phyloP scores from a whole-genome alignment of 371 early-diverging fungal genomes.

The Rhizopus arrhizus region DNA sequence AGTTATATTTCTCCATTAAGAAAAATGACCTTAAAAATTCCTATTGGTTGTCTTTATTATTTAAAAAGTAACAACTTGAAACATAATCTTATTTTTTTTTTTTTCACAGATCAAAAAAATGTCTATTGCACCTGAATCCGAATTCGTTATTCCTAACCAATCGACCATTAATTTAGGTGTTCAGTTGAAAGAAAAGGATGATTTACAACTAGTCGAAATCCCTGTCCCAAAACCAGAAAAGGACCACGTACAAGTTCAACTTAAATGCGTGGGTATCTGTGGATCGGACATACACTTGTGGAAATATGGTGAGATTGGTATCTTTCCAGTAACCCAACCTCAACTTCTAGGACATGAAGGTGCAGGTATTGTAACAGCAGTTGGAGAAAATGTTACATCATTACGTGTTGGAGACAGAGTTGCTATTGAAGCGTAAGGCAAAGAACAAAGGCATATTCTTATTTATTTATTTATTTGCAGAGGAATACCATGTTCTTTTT shows the following conservation, averaged over 20 bases:
- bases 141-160: conserved; percentile 28
- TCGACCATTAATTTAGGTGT: conserved; percentile 38
- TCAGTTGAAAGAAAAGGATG: conserved; percentile 38
- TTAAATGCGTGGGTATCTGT: conserved; percentile 48
- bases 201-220: conserved; percentile 43
- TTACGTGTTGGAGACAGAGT: conserved; percentile 53
- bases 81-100: conserved; percentile 4
- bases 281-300: conserved; percentile 50
- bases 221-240: conserved; percentile 36
- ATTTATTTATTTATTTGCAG: conserved; percentile 21
- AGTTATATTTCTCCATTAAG: too few species aligned
- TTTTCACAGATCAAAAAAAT: neutral
- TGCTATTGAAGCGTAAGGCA: conserved; percentile 49
- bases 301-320: conserved; percentile 51
- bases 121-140: conserved; percentile 20
- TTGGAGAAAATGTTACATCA: conserved; percentile 38
- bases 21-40: too few species aligned
- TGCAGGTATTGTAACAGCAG: conserved; percentile 36
- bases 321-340: conserved; percentile 42
- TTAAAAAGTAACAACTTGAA: too few species aligned
- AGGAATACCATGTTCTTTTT: conserved; percentile 50
- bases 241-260: conserved; percentile 44
- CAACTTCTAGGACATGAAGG: conserved; percentile 46
- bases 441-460: neutral
- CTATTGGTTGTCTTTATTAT: too few species aligned